Base-by-base conservation (phyloP, 2,329 filamentous ascomycete species). In the Diaporthe humulicola region DNA sequence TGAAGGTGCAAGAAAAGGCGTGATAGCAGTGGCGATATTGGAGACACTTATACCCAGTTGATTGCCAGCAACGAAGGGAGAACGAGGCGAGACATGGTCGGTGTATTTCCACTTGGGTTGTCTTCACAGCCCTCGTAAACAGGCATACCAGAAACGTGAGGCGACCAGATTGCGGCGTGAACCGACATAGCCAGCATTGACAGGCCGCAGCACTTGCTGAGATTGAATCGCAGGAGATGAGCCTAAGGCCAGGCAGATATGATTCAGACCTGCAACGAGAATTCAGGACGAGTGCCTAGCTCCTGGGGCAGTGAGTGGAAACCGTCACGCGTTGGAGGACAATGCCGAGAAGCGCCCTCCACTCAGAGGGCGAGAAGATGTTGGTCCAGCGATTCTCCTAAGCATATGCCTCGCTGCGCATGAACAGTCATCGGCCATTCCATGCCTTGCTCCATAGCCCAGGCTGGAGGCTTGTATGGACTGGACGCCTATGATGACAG, bases 321-420 rank as follows among this genome's bases (percentile, higher is more conserved):
- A 61, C 30, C 33, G 30, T 54, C 54, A 52, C 12, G 57, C 45
- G 25, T 54, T 42, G 33, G 57, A 50, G 22, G 33, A 30, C 22
- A 6, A 6, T 42, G 57, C 45, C 57, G 25, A 22, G 57, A 30
- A 38, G 57, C 33, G n/a, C 28, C 25, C 25, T 64, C 70, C 70
- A 72, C 57, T 72, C 30, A 72, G 57, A 54, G 45, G n/a, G 15
- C 25, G 57, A n/a, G 25, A 19, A 54, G 36, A 56, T 45, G 45
- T 52, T 54, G 45, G 60, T 25, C 58, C 17, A 40, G 25, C 45
- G 54, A 14, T 54, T 54, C 57, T 56, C 70, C 70, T 15, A 36
- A 5, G 19, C 57, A 45, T 33, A 54, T 45, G 70, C 70, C 70
- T 72, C 57, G 70, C 57, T 72, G 70, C 70, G 58, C 30, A 54